Percentiles rank a stretch among this genome's conserved stretches.
phyloP scores from a whole-genome alignment of 2,329 filamentous ascomycete species.

The Sporothrix protearum region DNA sequence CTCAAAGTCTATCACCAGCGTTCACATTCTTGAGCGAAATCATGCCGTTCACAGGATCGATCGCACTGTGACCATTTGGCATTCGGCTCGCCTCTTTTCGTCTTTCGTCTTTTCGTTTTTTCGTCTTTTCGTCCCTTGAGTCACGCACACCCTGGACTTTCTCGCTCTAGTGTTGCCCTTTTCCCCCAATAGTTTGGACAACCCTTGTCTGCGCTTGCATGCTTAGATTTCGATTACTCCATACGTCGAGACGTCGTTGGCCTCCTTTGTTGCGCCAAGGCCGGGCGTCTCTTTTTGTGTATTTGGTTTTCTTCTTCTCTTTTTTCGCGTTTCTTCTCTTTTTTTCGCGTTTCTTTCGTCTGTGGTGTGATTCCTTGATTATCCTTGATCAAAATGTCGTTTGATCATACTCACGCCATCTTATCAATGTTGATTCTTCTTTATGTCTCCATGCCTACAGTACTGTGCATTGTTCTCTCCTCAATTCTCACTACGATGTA shows the following conservation, averaged over 20 bases:
- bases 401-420: background rate
- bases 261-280: background rate
- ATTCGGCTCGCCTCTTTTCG: background rate
- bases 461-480: background rate
- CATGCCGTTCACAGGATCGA: background rate
- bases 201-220: background rate
- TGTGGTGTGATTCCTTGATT: too few relatives aligned
- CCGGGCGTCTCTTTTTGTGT: too few relatives aligned
- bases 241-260: background rate
- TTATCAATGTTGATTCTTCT: background rate
- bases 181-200: background rate
- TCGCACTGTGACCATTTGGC: background rate
- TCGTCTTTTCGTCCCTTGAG: too few relatives aligned
- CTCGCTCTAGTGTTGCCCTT: background rate
- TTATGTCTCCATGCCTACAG: too few relatives aligned
- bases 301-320: background rate
- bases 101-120: too few relatives aligned
- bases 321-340: background rate
- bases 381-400: background rate
- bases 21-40: background rate
- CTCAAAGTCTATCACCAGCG: background rate
- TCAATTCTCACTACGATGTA: background rate
- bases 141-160: too few relatives aligned
- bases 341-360: background rate
- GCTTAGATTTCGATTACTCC: slow-evolving; percentile 2